These are phyloP conservation scores for Hymenoscyphus salicellus DNA, from an alignment of 2,329 filamentous ascomycete species.

Conservation along the genomic window DNA sequence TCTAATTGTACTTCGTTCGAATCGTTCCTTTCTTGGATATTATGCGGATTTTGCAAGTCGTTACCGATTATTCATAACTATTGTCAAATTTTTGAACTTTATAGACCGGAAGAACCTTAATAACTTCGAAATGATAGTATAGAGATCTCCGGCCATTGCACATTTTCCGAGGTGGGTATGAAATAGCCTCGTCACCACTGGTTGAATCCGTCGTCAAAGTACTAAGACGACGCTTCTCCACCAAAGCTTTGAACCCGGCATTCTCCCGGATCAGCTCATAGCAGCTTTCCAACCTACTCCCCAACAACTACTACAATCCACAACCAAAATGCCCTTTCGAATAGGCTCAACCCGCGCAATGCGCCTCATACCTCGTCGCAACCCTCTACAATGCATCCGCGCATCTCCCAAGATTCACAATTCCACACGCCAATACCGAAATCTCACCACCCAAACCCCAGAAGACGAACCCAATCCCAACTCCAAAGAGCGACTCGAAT, in stretches of 20 bases:
- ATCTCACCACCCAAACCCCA: conserved; percentile 4
- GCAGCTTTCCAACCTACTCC: not conserved
- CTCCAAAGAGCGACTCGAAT: conserved; percentile 20
- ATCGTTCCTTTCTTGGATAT: too few species aligned
- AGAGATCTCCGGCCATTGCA: too few species aligned
- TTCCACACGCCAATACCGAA: conserved; percentile 14
- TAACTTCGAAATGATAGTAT: too few species aligned
- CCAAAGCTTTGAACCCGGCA: not conserved
- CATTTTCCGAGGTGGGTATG: too few species aligned
- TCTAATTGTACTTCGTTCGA: too few species aligned
- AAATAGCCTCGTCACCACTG: too few species aligned
- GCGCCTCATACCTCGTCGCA: conserved; percentile 9
- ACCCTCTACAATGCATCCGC: conserved; percentile 13
- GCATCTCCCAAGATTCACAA: conserved; percentile 2
- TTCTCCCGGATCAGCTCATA: not conserved
- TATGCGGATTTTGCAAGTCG: too few species aligned
- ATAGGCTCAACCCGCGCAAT: conserved; percentile 16
- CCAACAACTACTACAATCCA: conserved; percentile 1
- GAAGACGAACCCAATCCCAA: conserved; percentile 8
- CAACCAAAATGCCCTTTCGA: conserved; percentile 27
- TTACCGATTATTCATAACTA: too few species aligned
- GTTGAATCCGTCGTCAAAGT: too few species aligned
- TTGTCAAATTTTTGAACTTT: too few species aligned
- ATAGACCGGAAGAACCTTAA: too few species aligned
- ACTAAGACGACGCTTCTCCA: too few species aligned